Evolutionary conservation across 345 rosid species (phyloP).

Genomic region (Syzygium jambos): DNA sequence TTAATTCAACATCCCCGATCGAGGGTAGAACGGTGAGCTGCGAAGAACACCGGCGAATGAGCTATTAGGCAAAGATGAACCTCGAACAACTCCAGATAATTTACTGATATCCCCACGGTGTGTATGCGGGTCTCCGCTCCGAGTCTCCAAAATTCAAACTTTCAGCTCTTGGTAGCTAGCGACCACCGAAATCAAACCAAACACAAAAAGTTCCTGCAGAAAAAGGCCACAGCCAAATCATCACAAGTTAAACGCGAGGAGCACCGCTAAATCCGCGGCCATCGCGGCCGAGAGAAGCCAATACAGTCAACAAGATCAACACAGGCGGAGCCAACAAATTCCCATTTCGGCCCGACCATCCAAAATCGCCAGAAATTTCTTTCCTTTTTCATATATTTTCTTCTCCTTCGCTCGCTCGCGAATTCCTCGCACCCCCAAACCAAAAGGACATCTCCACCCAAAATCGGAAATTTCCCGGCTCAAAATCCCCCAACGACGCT

Average conservation of each 20-base stretch:
- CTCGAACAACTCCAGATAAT: neutral
- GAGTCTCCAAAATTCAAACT: neutral
- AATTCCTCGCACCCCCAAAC: neutral
- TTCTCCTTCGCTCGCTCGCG: neutral
- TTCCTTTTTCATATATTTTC: neutral
- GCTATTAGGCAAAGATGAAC: neutral
- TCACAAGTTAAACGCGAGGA: neutral
- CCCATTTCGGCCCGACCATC: neutral
- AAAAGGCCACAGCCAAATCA: neutral
- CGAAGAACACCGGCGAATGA: neutral
- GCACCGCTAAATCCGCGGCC: no score
- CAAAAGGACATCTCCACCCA: neutral
- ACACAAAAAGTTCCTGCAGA: neutral
- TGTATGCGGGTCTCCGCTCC: neutral
- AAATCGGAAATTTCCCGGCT: neutral
- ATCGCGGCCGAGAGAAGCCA: neutral
- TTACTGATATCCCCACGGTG: neutral
- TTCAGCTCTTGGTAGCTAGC: neutral
- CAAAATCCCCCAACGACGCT: neutral
- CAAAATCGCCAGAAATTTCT: neutral
- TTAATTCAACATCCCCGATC: constrained; percentile 34
- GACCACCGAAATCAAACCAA: neutral
- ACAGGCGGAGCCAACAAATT: neutral
- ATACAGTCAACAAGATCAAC: neutral
- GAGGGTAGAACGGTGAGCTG: neutral